Evolutionary conservation across 1,284 basidiomycete genomes (phyloP).

Genomic region (Ganoderma lingzhi): DNA sequence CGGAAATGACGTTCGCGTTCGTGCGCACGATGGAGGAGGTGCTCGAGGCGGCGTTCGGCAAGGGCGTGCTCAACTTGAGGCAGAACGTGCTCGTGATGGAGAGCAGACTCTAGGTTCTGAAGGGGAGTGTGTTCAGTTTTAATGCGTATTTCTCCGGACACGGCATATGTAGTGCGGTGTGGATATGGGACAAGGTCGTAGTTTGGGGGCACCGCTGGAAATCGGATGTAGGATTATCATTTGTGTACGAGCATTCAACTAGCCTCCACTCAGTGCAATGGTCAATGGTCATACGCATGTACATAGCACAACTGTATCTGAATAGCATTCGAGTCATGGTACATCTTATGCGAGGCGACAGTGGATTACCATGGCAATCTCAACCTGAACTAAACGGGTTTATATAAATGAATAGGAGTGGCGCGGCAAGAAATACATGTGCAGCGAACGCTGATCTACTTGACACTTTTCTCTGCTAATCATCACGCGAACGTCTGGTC

Average conservation of each 20-base stretch:
- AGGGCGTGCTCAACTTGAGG: slow-evolving; percentile 67
- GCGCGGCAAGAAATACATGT: background rate
- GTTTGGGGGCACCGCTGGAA: background rate
- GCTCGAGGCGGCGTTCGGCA: slow-evolving; percentile 82
- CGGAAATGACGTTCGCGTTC: slow-evolving; percentile 82
- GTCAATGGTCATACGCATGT: background rate
- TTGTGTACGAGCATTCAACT: background rate
- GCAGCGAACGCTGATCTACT: background rate
- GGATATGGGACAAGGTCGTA: background rate
- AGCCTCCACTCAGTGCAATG: background rate
- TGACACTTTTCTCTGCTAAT: background rate
- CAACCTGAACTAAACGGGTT: background rate
- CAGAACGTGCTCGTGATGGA: slow-evolving; percentile 56
- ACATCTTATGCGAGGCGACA: no score
- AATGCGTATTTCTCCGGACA: background rate
- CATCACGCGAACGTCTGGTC: background rate
- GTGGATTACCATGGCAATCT: no score
- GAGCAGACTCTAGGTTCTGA: slow-evolving; percentile 53
- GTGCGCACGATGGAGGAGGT: slow-evolving; percentile 83
- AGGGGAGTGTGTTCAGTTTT: no score
- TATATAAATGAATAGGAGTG: background rate
- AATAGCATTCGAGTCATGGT: background rate
- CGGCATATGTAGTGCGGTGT: background rate
- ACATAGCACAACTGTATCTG: background rate
- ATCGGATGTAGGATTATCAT: background rate